Base-by-base conservation (phyloP, 495 filamentous ascomycete genomes). In the Podospora conica region DNA sequence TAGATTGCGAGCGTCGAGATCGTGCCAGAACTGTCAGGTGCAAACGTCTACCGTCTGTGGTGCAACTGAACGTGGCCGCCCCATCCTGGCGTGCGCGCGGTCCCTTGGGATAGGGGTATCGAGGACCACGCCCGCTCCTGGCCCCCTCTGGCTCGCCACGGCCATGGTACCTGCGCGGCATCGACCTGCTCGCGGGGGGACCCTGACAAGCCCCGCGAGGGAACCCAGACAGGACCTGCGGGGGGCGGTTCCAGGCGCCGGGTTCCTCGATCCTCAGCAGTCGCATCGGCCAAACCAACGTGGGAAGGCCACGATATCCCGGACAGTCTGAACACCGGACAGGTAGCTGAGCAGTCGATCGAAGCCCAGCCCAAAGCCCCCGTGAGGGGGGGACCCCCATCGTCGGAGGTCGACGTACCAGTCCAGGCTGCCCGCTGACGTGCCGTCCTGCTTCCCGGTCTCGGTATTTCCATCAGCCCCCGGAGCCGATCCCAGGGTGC, bases 321-420 rank as follows among this genome's bases (percentile, higher is more conserved):
- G 85, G 68, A 98, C 86, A 69, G 92, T 96, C 60, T 85, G 83
- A 20, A 94, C 86, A 4, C 93, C 93, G 15, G 90, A 83, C 65
- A 98, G 82, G 77, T 97, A 98, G 67, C 87, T 86, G 69, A 98
- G 74, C 62, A 98, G 83, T 54, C 95, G 85, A 80, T 98, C 95
- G 75, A 97, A 96, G 1, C 95, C 95, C 60, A 98, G 74, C 3
- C 95, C 95, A 78, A 97, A 98, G 2, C 95, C 95, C 27, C 95
- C 95, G 74, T 98, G 95, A n/a, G 93, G 93, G 31, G 93, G 90
- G 70, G 88, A 93, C 25, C 95, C 95, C 87, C 92, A 98, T 64
- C 90, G 89, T 58, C 95, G 88, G 57, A 98, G 83, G 72, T 98
- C 95, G n/a, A 91, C 78, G 75, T 98, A 98, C 95, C 95, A 98